Conservation (phyloP, 805 yeast genomes). For the Teunomyces cretensis region DNA sequence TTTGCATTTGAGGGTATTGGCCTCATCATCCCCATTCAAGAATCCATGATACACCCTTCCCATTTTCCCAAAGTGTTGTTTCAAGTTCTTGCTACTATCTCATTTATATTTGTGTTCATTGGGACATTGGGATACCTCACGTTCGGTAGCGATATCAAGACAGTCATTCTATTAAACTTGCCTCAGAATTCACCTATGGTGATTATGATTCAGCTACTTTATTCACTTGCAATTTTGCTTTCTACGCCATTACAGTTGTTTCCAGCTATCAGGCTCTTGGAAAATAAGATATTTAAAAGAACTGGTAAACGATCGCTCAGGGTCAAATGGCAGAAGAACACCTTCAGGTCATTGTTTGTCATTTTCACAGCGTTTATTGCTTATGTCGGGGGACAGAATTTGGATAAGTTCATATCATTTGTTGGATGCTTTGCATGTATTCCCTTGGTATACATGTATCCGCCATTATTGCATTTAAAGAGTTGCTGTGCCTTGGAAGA, state of each 20-base stretch:
- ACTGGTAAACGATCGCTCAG: conserved; percentile 57
- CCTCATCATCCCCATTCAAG: conserved; percentile 75
- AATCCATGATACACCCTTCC: conserved; percentile 75
- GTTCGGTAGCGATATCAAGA: conserved; percentile 61
- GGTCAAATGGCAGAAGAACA: conserved; percentile 68
- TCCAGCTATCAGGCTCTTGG: conserved; percentile 76
- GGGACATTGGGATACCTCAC: conserved; percentile 72
- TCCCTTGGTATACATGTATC: conserved; percentile 82
- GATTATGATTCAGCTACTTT: conserved; percentile 64
- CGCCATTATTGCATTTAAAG: conserved; percentile 71
- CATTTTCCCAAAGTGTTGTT: conserved; percentile 66
- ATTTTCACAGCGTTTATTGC: conserved; percentile 56
- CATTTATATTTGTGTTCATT: conserved; percentile 57
- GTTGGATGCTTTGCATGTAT: conserved; percentile 85
- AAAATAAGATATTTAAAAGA: conserved; percentile 46
- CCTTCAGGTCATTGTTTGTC: conserved; percentile 56
- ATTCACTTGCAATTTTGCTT: conserved; percentile 69
- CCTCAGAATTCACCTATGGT: conserved; percentile 68
- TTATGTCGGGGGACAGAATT: conserved; percentile 62
- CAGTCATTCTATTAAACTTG: conserved; percentile 69
- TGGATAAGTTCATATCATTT: conserved; percentile 74
- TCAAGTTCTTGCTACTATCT: conserved; percentile 62
- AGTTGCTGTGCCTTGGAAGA: conserved; percentile 39
- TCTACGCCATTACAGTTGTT: conserved; percentile 81
- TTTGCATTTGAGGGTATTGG: conserved; percentile 91